A percentile compares a stretch with the other conserved stretches of the same genome.
phyloP scores from a whole-genome alignment of 371 early-diverging fungal species.

The Coemansia sp. region DNA sequence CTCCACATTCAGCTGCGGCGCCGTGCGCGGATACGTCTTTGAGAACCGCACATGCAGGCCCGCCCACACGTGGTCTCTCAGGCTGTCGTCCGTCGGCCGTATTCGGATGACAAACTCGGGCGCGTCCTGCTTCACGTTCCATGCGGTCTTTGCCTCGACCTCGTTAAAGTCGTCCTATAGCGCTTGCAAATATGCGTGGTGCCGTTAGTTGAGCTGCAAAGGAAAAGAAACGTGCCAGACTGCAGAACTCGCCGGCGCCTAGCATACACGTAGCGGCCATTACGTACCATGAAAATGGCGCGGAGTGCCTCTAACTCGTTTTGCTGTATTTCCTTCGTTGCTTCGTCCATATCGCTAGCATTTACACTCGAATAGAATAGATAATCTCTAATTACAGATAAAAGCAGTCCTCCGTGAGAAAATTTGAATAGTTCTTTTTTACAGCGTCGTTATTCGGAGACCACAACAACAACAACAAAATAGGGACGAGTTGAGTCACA shows the following conservation, averaged over 20 bases:
- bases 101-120: constrained; percentile 69
- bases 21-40: constrained; percentile 67
- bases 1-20: constrained; percentile 63
- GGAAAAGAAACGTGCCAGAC: not conserved
- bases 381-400: not conserved
- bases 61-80: constrained; percentile 31
- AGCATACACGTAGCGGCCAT: too few species aligned
- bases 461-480: not conserved
- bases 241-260: not conserved
- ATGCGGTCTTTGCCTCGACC: constrained; percentile 63
- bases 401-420: not conserved
- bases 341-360: constrained; percentile 36
- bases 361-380: constrained; percentile 8
- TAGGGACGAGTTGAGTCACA: constrained; percentile 1
- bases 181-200: too few species aligned
- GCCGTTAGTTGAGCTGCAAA: constrained; percentile 49
- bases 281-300: constrained; percentile 51
- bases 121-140: constrained; percentile 66
- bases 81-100: constrained; percentile 56
- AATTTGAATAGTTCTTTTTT: not conserved
- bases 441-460: not conserved
- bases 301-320: constrained; percentile 75
- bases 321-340: constrained; percentile 63
- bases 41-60: constrained; percentile 34
- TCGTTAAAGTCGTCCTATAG: constrained; percentile 71